Evolutionary conservation across 176 grass and related monocot species (phyloP), one percentile per base, ranked within the genome.

Genomic region (Bonia amplexicaulis): DNA sequence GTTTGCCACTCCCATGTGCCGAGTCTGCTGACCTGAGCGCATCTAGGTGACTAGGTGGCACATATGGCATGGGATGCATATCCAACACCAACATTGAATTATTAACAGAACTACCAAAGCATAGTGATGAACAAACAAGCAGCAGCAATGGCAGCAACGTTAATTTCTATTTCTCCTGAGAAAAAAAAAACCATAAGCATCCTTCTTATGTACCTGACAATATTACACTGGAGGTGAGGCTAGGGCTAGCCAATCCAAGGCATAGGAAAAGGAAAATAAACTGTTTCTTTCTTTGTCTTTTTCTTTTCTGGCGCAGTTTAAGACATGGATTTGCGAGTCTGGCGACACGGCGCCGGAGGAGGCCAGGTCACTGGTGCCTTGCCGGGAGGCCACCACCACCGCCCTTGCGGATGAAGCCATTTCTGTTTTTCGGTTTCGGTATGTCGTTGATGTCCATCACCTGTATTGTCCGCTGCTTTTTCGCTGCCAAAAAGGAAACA

Each of bases 391-490:
- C 85, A 9, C 85, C 65, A 2, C 72, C 51, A 6, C 12, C 13
- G 35, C 11, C 62, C 68, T 92, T 94, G 75, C 89, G 89, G 69
- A 93, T 74, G 71, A 93, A 91, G 19, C 49, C 22, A 69, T 88
- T 94, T 46, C 78, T 81, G 46, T 13, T 87, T 58, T 81, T 97
- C 0, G 89, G 87, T 54, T 97, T 97, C 2, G 91, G 94, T 20
- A 97, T 93, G 23, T 97, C 92, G 7, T 94, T 88, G 78, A 97
- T 80, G 70, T 88, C 89, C 94, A 97, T 90, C 73, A 94, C 92
- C 72, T 97, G 94, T 44, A 97, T 90, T 16, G 91, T 92, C 51
- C 94, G 73, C 70, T 97, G 91, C 86, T 87, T 97, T 88, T 92
- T 97, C 2, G 91, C 94, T 97, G 80, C 29, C 8, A 26, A 74